A percentile compares a stretch with the other conserved stretches of the same genome.
Evolutionary conservation across 2,329 filamentous ascomycete genomes (phyloP).

Genomic region (Fragosphaeria purpurea): DNA sequence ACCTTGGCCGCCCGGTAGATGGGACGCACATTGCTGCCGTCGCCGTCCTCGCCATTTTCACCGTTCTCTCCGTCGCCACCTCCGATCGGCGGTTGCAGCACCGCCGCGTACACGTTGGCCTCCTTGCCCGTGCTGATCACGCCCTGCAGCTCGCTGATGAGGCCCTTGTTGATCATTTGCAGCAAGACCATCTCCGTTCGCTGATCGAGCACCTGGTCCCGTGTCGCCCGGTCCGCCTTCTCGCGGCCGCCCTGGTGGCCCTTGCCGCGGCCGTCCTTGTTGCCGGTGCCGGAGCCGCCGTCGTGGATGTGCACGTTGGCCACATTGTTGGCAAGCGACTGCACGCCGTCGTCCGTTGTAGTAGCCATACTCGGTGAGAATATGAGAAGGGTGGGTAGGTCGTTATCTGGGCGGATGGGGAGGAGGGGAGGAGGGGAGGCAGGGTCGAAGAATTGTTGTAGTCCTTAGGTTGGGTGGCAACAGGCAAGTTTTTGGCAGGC

Average conservation of each 20-base stretch:
- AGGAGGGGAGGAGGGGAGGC: no score
- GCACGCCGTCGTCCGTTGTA: conserved; percentile 4
- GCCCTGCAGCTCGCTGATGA: conserved; percentile 86
- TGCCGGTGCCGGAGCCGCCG: conserved; percentile 8
- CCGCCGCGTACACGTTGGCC: conserved; percentile 92
- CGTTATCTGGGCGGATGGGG: no score
- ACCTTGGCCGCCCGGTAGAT: conserved; percentile 89
- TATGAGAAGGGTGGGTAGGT: no score
- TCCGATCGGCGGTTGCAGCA: conserved; percentile 47
- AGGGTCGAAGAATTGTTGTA: no score
- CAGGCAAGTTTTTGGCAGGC: no score
- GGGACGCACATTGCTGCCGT: conserved; percentile 32
- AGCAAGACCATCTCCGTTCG: conserved; percentile 90
- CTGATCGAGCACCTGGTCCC: conserved; percentile 88
- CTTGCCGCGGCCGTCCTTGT: conserved; percentile 5
- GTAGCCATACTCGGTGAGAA: conserved; percentile 2
- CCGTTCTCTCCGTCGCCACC: conserved; percentile 13
- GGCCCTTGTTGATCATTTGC: conserved; percentile 87
- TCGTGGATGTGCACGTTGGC: conserved; percentile 11
- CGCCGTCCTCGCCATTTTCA: conserved; percentile 10
- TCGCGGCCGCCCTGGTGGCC: conserved; percentile 32
- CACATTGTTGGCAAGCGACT: conserved; percentile 2
- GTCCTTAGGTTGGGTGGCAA: no score
- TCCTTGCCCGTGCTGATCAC: conserved; percentile 96
- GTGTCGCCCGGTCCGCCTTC: conserved; percentile 86